These are phyloP conservation scores for Saposhnikovia divaricata DNA, from an alignment of 129 eudicot species.

Conservation along the genomic window DNA sequence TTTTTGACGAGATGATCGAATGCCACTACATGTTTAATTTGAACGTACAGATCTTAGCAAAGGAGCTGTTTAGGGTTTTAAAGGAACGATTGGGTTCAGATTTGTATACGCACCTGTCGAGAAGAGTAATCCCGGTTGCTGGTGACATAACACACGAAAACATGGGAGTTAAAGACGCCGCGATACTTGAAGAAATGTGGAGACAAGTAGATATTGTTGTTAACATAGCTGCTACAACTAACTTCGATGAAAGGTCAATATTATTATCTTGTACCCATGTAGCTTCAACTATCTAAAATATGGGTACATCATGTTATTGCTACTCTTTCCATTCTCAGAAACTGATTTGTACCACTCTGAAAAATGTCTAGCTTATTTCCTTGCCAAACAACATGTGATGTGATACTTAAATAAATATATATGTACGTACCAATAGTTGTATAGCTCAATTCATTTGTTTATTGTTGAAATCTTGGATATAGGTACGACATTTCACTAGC, in stretches of 20 bases:
- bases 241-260: conserved; percentile 76
- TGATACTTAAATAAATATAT: too few species aligned
- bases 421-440: too few species aligned
- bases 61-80: conserved; percentile 71
- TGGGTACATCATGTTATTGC: too few species aligned
- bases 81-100: conserved; percentile 55
- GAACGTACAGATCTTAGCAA: conserved; percentile 34
- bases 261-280: too few species aligned
- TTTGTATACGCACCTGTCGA: conserved; percentile 32
- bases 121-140: conserved; percentile 48
- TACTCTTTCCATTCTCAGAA: not conserved
- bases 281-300: too few species aligned
- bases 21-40: not conserved
- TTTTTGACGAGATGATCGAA: not conserved
- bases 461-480: not conserved
- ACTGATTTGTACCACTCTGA: not conserved
- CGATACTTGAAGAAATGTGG: conserved; percentile 52
- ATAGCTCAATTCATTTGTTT: too few species aligned
- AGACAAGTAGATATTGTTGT: conserved; percentile 68
- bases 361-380: not conserved
- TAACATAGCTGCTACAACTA: conserved; percentile 83
- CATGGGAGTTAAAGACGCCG: conserved; percentile 49
- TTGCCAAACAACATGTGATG: not conserved
- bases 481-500: conserved; percentile 68
- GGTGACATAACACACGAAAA: conserved; percentile 75